Evolutionary conservation across 352 stramenopile genomes (phyloP).

Genomic region (Globisporangium spiculum): DNA sequence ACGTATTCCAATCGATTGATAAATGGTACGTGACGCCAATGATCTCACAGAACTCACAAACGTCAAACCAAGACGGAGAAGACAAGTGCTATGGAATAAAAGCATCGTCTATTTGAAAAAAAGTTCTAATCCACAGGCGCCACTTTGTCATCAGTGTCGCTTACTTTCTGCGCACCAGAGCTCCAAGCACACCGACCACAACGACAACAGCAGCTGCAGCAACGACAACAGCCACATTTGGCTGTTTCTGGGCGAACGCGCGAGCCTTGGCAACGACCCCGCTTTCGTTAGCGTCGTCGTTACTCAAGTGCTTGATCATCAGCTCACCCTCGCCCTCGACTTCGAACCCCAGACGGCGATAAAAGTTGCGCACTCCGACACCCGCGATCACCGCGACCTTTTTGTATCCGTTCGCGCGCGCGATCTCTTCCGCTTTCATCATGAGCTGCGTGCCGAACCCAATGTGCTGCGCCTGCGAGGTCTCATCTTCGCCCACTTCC

Average conservation of each 20-base stretch:
- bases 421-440: constrained; percentile 79
- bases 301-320: constrained; percentile 80
- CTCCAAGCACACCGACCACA: constrained; percentile 11
- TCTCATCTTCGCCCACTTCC: constrained; percentile 22
- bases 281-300: constrained; percentile 7
- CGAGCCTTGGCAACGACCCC: constrained; percentile 16
- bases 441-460: constrained; percentile 89
- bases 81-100: neutral
- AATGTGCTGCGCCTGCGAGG: constrained; percentile 79
- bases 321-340: constrained; percentile 81
- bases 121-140: neutral
- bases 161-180: constrained; percentile 14
- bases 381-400: constrained; percentile 89
- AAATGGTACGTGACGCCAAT: neutral
- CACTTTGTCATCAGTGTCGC: neutral
- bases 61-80: neutral
- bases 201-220: constrained; percentile 1
- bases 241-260: constrained; percentile 9
- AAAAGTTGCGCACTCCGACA: constrained; percentile 91
- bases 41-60: neutral
- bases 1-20: neutral
- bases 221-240: neutral
- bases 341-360: constrained; percentile 86
- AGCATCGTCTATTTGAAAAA: constrained; percentile 10
- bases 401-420: constrained; percentile 54